Evolutionary conservation across 495 filamentous ascomycete species (phyloP).

Genomic region (Cercophora samala): DNA sequence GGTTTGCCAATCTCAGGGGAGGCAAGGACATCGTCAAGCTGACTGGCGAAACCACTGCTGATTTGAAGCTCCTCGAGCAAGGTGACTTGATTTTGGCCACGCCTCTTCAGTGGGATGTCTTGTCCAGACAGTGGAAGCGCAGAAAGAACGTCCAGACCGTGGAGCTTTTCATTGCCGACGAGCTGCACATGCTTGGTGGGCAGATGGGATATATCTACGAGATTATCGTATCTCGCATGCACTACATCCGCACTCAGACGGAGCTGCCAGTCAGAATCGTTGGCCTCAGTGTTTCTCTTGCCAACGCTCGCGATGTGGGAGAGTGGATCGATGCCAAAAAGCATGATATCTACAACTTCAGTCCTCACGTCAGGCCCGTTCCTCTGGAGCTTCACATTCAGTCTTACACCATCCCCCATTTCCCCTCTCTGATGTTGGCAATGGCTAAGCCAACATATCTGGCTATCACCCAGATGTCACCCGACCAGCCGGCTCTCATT

Average conservation of each 20-base stretch:
- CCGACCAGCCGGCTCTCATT: slow-evolving; percentile 82
- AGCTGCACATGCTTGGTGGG: slow-evolving; percentile 94
- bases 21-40: slow-evolving; percentile 94
- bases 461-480: slow-evolving; percentile 76
- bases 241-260: slow-evolving; percentile 86
- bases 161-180: slow-evolving; percentile 90
- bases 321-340: slow-evolving; percentile 99
- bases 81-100: slow-evolving; percentile 93
- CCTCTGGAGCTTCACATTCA: slow-evolving; percentile 94
- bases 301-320: slow-evolving; percentile 89
- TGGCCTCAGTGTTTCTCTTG: slow-evolving; percentile 86
- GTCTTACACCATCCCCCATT: slow-evolving; percentile 92
- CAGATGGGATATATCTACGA: slow-evolving; percentile 89
- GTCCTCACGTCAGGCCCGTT: slow-evolving; percentile 79
- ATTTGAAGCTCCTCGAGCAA: slow-evolving; percentile 82
- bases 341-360: slow-evolving; percentile 98
- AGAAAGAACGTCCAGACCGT: slow-evolving; percentile 92
- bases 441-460: slow-evolving; percentile 94
- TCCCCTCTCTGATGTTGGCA: slow-evolving; percentile 94
- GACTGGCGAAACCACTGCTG: slow-evolving; percentile 86
- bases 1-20: slow-evolving; percentile 67
- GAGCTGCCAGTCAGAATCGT: slow-evolving; percentile 83
- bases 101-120: slow-evolving; percentile 88
- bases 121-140: slow-evolving; percentile 93
- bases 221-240: slow-evolving; percentile 94